Evolutionary conservation across 1,284 basidiomycete genomes (phyloP).

Genomic region (Cutaneotrichosporon curvatum): DNA sequence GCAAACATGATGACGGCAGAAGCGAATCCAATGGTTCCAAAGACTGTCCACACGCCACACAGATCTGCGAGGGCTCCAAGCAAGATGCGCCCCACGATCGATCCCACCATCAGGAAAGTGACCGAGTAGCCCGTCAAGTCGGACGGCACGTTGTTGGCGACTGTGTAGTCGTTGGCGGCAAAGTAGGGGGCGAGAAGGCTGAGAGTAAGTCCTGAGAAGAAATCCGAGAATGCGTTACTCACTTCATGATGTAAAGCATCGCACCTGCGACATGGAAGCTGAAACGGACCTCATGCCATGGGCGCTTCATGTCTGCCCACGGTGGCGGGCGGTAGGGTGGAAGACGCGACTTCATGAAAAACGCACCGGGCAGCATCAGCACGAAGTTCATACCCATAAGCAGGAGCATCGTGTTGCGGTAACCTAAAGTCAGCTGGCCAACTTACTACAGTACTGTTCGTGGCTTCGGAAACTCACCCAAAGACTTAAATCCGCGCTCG

Average conservation of each 20-base stretch:
- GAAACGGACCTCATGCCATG: conserved; percentile 12
- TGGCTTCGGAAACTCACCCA: conserved; percentile 20
- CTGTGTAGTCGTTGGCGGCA: conserved; percentile 25
- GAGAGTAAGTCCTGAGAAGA: not conserved
- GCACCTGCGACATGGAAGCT: conserved; percentile 10
- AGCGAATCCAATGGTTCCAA: conserved; percentile 20
- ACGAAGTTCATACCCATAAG: conserved; percentile 17
- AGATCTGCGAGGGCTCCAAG: conserved; percentile 33
- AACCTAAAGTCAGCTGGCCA: conserved; percentile 6
- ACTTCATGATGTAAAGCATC: conserved; percentile 25
- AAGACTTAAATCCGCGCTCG: conserved; percentile 25
- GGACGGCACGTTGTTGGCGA: conserved; percentile 20
- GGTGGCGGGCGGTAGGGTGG: conserved; percentile 18
- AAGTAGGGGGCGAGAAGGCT: conserved; percentile 37
- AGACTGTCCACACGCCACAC: conserved; percentile 37
- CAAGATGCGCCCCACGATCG: conserved; percentile 32
- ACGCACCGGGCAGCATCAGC: conserved; percentile 20
- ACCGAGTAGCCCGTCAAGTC: conserved; percentile 31
- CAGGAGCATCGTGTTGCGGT: conserved; percentile 23
- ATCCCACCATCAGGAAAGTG: conserved; percentile 34
- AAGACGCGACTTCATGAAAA: conserved; percentile 20
- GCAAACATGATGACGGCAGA: conserved; percentile 28
- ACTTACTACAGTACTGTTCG: too few relatives aligned
- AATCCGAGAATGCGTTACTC: conserved; percentile 7
- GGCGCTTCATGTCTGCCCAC: conserved; percentile 6